These are phyloP conservation scores for Claviceps quebecensis DNA, from an alignment of 2,329 filamentous ascomycete species.

Conservation along the genomic window DNA sequence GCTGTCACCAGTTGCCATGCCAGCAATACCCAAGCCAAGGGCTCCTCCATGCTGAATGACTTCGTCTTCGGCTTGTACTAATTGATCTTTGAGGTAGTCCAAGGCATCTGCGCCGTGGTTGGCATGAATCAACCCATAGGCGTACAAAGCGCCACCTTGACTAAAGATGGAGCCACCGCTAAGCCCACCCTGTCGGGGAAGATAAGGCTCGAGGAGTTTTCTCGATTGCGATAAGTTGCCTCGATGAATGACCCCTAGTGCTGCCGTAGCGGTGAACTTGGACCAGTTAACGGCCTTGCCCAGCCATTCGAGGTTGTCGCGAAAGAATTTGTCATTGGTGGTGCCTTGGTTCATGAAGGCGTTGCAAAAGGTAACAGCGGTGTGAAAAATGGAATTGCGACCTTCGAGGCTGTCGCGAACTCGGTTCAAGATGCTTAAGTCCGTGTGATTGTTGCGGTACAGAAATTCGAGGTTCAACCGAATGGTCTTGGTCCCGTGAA, in stretches of 20 bases:
- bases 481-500: conserved; percentile 87
- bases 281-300: conserved; percentile 99
- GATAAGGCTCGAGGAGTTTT: conserved; percentile 87
- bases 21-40: conserved; percentile 86
- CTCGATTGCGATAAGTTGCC: conserved; percentile 88
- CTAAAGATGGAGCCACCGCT: conserved; percentile 82
- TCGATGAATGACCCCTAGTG: conserved; percentile 88
- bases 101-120: conserved; percentile 90
- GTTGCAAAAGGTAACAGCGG: conserved; percentile 91
- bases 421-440: conserved; percentile 87
- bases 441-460: conserved; percentile 87
- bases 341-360: conserved; percentile 99
- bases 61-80: conserved; percentile 66
- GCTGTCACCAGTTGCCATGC: conserved; percentile 89
- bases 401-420: conserved; percentile 90
- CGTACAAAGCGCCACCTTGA: conserved; percentile 89
- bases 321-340: conserved; percentile 96
- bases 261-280: conserved; percentile 95
- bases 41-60: conserved; percentile 96
- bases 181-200: conserved; percentile 63
- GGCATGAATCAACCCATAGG: conserved; percentile 89
- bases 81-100: conserved; percentile 63
- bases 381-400: conserved; percentile 96
- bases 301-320: conserved; percentile 94
- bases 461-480: conserved; percentile 92